Evolutionary conservation across 805 yeast species (phyloP), one percentile per base, ranked within the genome.

Genomic region (Ogataea methanolica): DNA sequence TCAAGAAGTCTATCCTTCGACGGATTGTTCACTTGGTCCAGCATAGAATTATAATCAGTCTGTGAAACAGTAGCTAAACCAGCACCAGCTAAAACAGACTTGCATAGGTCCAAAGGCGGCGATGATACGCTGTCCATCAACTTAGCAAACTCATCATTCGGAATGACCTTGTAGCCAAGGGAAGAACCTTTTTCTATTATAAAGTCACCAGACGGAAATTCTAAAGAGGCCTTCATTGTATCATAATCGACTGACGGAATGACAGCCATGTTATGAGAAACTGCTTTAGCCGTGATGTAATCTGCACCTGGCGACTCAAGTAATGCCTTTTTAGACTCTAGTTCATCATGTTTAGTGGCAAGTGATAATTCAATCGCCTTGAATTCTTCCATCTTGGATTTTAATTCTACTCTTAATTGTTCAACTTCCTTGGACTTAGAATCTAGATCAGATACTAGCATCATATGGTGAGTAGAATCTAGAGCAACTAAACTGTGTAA

Each of bases 301-400:
- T 55, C 59, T 12, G 49, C 42, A 35, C 60, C 45, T 8, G 74
- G 72, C 15, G 46, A 44, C 11, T 58, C 47, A 37, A 64, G 57
- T 38, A 47, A 46, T 8, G 43, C 37, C 17, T 39, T 34, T 8
- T 36, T 19, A 17, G 33, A 26, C 4, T 31, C 36, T 16, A 44
- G 17, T 19, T 44, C 51, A 15, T 43, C 48, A 3, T 44, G 38
- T 12, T 29, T 36, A 12, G 34, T 12, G 9, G 33, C 39, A 15
- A 42, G 19, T 14, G 16, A 39, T 19, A 12, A 15, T 31, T 29
- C 16, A 19, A 21, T 22, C 9, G 26, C 19, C 8, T 5, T 29
- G 12, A 33, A 26, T 8, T 34, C 40, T 12, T 29, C 42, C 2
- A 43, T 8, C 11, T 35, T 22, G 14, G 31, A 12, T 33, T 41